Evolutionary conservation across 148 eudicot species (phyloP).

Genomic region (Cornus suecica): DNA sequence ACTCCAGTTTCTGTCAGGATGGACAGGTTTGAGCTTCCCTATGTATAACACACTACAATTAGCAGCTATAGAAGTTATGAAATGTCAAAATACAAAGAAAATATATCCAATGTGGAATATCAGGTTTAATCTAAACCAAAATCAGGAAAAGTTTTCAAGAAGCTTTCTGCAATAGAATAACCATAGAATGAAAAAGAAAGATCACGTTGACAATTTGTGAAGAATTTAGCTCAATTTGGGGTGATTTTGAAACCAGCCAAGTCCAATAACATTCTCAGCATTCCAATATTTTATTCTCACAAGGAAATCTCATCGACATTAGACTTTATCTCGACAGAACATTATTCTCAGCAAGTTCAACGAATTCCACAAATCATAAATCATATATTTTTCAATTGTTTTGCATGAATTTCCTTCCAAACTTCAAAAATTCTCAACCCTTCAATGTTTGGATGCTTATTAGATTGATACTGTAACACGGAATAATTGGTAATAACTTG

Average conservation of each 20-base stretch:
- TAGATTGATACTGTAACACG: neutral
- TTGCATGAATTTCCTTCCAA: neutral
- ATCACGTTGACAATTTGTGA: neutral
- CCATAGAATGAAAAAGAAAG: neutral
- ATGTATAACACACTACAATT: constrained; percentile 12
- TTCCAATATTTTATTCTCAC: neutral
- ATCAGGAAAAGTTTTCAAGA: neutral
- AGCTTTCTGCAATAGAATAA: neutral
- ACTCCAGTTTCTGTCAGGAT: constrained; percentile 56
- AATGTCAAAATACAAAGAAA: neutral
- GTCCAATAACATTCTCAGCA: neutral
- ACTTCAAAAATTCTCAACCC: neutral
- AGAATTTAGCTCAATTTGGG: neutral
- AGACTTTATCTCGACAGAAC: neutral
- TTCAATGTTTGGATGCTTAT: neutral
- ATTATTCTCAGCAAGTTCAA: neutral
- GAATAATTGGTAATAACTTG: no score
- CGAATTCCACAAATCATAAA: neutral
- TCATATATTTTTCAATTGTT: no score
- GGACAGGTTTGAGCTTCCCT: constrained; percentile 76
- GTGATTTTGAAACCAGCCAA: neutral
- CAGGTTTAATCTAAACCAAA: neutral
- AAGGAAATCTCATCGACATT: neutral
- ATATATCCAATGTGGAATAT: neutral
- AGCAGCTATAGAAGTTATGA: neutral